Evolutionary conservation across 1,284 basidiomycete genomes (phyloP).

Genomic region (Vanrija sp.): DNA sequence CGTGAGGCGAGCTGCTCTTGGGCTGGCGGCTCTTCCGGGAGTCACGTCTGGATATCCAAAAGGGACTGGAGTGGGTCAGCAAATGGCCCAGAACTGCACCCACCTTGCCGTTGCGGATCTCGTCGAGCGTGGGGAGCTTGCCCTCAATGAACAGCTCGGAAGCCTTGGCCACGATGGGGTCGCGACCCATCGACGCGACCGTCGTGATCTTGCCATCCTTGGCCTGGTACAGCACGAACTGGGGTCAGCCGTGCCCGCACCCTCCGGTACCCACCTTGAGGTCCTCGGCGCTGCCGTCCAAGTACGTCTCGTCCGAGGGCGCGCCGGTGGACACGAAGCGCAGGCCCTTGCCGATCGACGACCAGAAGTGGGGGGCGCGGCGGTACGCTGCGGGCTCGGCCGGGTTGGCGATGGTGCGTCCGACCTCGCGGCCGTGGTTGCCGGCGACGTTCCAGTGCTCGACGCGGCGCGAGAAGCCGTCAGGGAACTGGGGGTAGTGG

Average conservation of each 20-base stretch:
- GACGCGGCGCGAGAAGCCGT: conserved; percentile 25
- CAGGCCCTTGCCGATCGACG: conserved; percentile 66
- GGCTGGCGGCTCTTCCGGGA: no score
- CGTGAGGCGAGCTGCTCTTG: no score
- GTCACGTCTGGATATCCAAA: no score
- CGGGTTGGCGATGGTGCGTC: conserved; percentile 58
- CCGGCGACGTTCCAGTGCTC: conserved; percentile 61
- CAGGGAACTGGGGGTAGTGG: conserved; percentile 63
- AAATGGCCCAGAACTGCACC: conserved; percentile 4
- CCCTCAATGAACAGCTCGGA: conserved; percentile 74
- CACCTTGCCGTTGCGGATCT: conserved; percentile 60
- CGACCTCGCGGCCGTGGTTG: conserved; percentile 80
- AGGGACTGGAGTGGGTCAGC: no score
- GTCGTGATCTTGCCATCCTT: conserved; percentile 73
- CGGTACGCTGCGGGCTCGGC: conserved; percentile 43
- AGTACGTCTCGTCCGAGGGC: conserved; percentile 66
- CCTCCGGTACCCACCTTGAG: conserved; percentile 60
- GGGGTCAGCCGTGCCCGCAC: background rate
- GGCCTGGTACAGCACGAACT: conserved; percentile 84
- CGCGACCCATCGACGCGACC: conserved; percentile 61
- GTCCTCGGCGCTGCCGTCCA: conserved; percentile 70
- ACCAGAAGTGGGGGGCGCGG: conserved; percentile 86
- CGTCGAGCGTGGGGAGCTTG: conserved; percentile 73
- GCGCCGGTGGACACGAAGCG: conserved; percentile 69
- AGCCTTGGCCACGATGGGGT: conserved; percentile 69